These are phyloP conservation scores for Hymenoscyphus fraxineus DNA, from an alignment of 2,329 filamentous ascomycete species.

Conservation along the genomic window DNA sequence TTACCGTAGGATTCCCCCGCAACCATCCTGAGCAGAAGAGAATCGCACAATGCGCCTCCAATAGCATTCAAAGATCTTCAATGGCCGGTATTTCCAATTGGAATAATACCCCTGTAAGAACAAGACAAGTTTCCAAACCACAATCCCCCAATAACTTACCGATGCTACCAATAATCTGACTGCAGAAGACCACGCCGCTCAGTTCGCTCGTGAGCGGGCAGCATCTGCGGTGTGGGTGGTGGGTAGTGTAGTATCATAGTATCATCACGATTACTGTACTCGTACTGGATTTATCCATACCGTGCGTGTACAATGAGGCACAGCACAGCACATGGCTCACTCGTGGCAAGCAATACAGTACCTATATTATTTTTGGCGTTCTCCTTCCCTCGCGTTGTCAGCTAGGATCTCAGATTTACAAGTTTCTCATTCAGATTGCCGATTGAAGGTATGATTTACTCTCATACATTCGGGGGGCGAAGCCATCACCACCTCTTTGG, in stretches of 20 bases:
- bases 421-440: background rate
- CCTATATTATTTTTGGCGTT: background rate
- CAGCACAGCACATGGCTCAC: background rate
- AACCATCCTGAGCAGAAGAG: too few relatives aligned
- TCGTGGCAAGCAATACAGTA: background rate
- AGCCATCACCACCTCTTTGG: background rate
- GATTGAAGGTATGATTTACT: background rate
- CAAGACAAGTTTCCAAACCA: too few relatives aligned
- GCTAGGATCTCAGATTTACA: background rate
- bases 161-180: background rate
- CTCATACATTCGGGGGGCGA: background rate
- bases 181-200: background rate
- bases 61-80: too few relatives aligned
- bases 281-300: background rate
- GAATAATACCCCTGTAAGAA: too few relatives aligned
- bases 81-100: too few relatives aligned
- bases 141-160: background rate
- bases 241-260: background rate
- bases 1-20: too few relatives aligned
- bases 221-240: background rate
- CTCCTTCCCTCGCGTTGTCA: background rate
- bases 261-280: background rate
- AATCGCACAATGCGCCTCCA: too few relatives aligned
- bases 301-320: background rate
- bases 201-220: background rate